phyloP scores from a whole-genome alignment of 441 rosid species.

The Gossypium davidsonii region DNA sequence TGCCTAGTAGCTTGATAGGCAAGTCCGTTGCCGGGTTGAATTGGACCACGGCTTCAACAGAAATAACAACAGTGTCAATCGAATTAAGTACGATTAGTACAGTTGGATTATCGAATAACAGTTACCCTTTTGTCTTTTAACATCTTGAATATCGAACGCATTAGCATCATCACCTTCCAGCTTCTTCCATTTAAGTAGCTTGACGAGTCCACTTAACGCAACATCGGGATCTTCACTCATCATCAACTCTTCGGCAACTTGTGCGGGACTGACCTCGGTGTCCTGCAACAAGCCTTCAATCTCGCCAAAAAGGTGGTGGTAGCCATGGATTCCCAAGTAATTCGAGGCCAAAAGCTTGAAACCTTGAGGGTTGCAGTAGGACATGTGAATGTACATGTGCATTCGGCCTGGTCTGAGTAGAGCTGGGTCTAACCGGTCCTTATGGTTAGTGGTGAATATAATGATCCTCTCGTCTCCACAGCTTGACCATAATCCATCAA shows the following conservation, averaged over 20 bases:
- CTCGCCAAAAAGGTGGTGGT: constrained; percentile 31
- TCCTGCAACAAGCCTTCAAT: constrained; percentile 33
- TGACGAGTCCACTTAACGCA: constrained; percentile 41
- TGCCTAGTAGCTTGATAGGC: no score
- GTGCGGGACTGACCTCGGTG: constrained; percentile 46
- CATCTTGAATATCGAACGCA: not conserved
- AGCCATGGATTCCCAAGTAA: constrained; percentile 33
- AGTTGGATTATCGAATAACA: no score
- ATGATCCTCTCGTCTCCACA: constrained; percentile 70
- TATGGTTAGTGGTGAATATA: constrained; percentile 56
- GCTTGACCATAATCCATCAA: constrained; percentile 73
- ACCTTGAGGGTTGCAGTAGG: constrained; percentile 48
- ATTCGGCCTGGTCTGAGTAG: constrained; percentile 63
- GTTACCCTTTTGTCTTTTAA: constrained; percentile 13
- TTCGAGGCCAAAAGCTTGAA: constrained; percentile 51
- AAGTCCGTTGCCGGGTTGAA: no score
- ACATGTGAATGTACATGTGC: constrained; percentile 80
- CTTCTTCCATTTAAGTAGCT: constrained; percentile 33
- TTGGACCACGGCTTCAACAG: no score
- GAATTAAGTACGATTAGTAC: no score
- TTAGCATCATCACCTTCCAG: constrained; percentile 19
- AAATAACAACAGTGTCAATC: no score
- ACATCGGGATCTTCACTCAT: constrained; percentile 39
- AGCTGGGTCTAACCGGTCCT: constrained; percentile 56
- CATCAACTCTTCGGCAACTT: constrained; percentile 56